Base-by-base conservation (phyloP, 768 basidiomycete species). In the Kwoniella europaea region DNA sequence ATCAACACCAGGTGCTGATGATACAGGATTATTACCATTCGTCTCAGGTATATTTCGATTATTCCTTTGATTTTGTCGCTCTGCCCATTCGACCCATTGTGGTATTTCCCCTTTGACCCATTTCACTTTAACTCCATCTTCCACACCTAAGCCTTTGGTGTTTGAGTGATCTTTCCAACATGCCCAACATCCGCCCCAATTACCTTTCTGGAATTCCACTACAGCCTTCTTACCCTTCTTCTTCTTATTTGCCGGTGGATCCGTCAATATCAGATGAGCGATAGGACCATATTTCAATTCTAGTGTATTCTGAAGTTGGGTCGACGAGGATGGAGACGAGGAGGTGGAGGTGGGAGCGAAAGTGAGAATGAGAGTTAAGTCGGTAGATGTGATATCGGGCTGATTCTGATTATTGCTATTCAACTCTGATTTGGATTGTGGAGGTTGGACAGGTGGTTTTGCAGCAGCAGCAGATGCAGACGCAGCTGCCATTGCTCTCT, bases 181-280 rank as follows among this genome's bases (percentile, higher is more conserved):
- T 1, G 80, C 81, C 82, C 82, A 83, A 68, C 76, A 77, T 54
- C 74, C 82, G 29, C 77, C 81, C 73, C 72, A 76, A 68, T 77
- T 84, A 27, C 76, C 74, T 57, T 72, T 76, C 57, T 67, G 76
- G 42, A 82, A 84, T 60, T 79, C 82, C 0, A 80, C 77, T 3
- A 78, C 70, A 2, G 74, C 79, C 61, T 78, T 79, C 22, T 68
- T 69, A 0, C 74, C 76, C 44, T 78, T 79, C 18, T 52, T 58
- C 61, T 73, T 73, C 67, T 75, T 75, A 16, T 65, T 71, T 57
- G 66, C 70, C 10, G 66, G 70, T 18, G 71, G 69, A 10, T 80
- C 74, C 5, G 68, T 73, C 16, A 81, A 60, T 35, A 82, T 60
- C 27, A 77, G 60, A 57, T 76, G 75, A 4, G 74, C 63, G 24